Evolutionary conservation across 2,329 filamentous ascomycete genomes (phyloP), one percentile per base, ranked within the genome.

Genomic region (Metarhizium robertsii): DNA sequence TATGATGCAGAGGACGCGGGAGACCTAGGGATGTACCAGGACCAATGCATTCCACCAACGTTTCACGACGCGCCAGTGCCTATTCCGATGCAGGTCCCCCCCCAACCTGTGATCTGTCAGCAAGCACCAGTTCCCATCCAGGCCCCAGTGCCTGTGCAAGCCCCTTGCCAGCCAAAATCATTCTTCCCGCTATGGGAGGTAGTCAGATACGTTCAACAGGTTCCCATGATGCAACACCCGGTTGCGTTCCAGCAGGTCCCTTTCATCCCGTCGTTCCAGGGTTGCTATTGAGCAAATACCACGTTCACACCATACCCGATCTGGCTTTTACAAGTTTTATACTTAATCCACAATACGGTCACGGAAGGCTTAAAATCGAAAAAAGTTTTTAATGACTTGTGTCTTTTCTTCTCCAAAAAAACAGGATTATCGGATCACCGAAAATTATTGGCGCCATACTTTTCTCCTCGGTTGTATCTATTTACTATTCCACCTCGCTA

Each of bases 221-320:
- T 71, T 52, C 74, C 76, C 29, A 72, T 72, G 51, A 69, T 78
- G 43, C 77, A 79, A 59, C 73, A 78, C 55, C 72, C 76, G 56
- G 69, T 75, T 51, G 72, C 76, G 29, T 80, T 81, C 56, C 78
- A 77, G 49, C 79, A 79, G 66, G 73, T 79, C 56, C 73, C 76
- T 38, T 69, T 81, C 53, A 74, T 81, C 61, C 69, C 73, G 52
- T 73, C 78, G 57, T 73, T 79, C 55, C 79, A 77, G 66, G 75
- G 77, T 57, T 80, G 78, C 67, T 80, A 77, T 47, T 71, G 62
- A 62, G 38, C 45, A 48, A 13, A 20, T 8, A 48, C 45, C 10
- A 29, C 25, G 18, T 30, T 29, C 45, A 14, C 25, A 14, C 10
- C 1, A 30, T 48, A 46, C 10, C 4, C 14, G 45, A 48, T 6